These are phyloP conservation scores for Trametes maxima DNA, from an alignment of 768 basidiomycete genomes.

Conservation along the genomic window DNA sequence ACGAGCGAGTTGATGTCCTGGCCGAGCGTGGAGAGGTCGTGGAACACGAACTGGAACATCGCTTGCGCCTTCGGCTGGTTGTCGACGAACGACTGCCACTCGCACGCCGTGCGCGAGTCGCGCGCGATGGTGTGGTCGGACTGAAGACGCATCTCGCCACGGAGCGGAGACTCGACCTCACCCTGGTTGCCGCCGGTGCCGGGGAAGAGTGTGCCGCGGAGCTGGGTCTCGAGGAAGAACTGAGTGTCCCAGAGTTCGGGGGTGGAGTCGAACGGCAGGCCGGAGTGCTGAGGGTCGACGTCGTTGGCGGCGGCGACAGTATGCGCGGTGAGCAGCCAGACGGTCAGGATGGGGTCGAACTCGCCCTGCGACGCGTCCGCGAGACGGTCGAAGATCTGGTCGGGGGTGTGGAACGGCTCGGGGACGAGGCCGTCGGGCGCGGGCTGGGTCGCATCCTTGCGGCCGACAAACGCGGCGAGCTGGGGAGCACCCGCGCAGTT, in stretches of 20 bases:
- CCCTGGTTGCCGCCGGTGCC: too few relatives aligned
- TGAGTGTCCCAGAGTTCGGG: constrained; percentile 11
- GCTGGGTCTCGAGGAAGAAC: constrained; percentile 9
- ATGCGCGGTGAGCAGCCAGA: too few relatives aligned
- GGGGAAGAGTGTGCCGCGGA: too few relatives aligned
- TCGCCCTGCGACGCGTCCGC: too few relatives aligned
- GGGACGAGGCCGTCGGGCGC: neutral
- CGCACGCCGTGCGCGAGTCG: constrained; percentile 7
- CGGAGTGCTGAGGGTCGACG: constrained; percentile 6
- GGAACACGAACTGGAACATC: constrained; percentile 19
- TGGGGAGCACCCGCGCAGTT: constrained; percentile 28
- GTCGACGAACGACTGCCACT: constrained; percentile 30
- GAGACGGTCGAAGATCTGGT: too few relatives aligned
- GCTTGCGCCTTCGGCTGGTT: constrained; percentile 20
- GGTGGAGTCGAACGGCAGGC: constrained; percentile 10
- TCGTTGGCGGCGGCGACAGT: neutral
- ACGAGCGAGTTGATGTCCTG: constrained; percentile 5
- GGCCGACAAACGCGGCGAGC: constrained; percentile 5
- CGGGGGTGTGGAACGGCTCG: too few relatives aligned
- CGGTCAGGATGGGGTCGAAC: too few relatives aligned
- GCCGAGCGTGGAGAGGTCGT: constrained; percentile 10
- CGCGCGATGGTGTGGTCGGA: constrained; percentile 24
- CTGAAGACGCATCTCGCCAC: constrained; percentile 4
- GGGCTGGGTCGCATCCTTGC: constrained; percentile 5
- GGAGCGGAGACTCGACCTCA: neutral